These are phyloP conservation scores for Colletotrichum falcatum DNA, from an alignment of 2,329 filamentous ascomycete genomes.

Conservation along the genomic window DNA sequence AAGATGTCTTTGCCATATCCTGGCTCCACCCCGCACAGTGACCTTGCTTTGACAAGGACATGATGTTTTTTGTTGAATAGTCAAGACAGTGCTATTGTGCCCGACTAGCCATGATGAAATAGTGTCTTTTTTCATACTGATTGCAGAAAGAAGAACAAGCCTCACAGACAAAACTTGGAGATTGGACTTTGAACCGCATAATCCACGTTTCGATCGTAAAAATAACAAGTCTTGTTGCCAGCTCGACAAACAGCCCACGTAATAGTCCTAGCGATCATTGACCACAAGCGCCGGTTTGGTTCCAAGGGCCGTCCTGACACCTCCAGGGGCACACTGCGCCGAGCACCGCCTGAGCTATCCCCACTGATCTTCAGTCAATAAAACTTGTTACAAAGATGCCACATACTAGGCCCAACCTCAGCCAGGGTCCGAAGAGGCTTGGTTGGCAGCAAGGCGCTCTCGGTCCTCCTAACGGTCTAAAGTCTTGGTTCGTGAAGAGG, in stretches of 20 bases:
- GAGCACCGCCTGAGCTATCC: background rate
- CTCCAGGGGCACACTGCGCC: background rate
- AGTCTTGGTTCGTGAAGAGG: background rate
- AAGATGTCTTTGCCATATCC: background rate
- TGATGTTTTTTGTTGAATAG: background rate
- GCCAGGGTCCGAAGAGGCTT: background rate
- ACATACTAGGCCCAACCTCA: background rate
- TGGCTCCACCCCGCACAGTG: background rate
- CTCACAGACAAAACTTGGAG: too few species aligned
- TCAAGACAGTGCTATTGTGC: background rate
- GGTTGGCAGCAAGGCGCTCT: background rate
- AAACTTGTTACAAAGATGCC: background rate
- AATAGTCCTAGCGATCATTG: too few species aligned
- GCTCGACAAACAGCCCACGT: too few species aligned
- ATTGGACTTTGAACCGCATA: too few species aligned
- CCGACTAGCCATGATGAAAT: too few species aligned
- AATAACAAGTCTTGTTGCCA: background rate
- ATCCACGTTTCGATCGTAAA: too few species aligned
- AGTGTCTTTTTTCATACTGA: accelerated
- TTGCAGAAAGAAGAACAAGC: background rate
- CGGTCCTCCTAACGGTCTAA: background rate
- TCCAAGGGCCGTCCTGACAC: background rate
- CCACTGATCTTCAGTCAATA: conserved; percentile 1
- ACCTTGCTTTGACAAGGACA: background rate
- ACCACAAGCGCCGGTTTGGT: background rate